These are phyloP conservation scores for Talaromyces amestolkiae DNA, from an alignment of 2,329 filamentous ascomycete species.

Conservation along the genomic window DNA sequence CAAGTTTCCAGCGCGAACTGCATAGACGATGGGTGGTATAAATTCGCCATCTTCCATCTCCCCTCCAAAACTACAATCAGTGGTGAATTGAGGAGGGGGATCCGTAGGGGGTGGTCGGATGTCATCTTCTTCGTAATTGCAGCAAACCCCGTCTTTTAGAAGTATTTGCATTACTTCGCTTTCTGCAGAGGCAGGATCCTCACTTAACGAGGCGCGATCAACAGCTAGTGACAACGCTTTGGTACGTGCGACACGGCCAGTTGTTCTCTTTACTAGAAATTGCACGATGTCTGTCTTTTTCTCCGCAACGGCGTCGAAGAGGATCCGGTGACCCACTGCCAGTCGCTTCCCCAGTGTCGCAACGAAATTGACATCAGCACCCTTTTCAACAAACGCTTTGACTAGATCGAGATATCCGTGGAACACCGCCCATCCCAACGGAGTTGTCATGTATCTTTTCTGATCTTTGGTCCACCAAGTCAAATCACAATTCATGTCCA, in stretches of 20 bases:
- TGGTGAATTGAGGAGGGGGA: no score
- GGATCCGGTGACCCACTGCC: neutral
- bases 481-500: neutral
- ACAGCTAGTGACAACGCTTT: neutral
- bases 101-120: neutral
- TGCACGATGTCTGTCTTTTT: neutral
- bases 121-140: slow-evolving; percentile 2
- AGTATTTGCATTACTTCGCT: neutral
- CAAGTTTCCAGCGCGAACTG: neutral
- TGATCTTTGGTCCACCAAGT: neutral
- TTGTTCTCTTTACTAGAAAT: neutral
- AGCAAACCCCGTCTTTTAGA: neutral
- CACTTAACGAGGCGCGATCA: neutral
- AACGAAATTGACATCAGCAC: neutral
- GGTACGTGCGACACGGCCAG: neutral
- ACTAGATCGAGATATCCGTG: neutral
- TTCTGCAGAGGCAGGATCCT: neutral
- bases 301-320: neutral
- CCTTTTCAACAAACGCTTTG: neutral
- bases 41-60: neutral
- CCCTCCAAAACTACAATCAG: no score
- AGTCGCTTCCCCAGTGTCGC: neutral
- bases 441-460: neutral
- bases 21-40: slow-evolving; percentile 3
- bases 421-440: neutral